phyloP scores from a whole-genome alignment of 1,139 yeast species.

The Debaryomyces coudertii region DNA sequence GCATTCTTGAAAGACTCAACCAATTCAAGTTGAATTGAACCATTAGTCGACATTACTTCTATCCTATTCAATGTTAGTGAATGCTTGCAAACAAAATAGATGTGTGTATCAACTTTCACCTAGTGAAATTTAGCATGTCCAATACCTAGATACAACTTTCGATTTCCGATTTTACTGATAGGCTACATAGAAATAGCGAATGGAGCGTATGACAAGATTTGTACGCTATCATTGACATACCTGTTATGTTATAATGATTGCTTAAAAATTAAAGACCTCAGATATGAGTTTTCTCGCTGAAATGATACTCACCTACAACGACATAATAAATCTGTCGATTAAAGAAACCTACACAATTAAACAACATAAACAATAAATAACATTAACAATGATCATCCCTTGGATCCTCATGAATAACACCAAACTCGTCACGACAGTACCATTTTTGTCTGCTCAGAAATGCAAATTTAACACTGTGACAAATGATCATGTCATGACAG shows the following conservation, averaged over 20 bases:
- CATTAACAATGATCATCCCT: not conserved
- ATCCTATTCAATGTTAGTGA: not conserved
- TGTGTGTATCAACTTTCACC: not conserved
- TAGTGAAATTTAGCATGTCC: not conserved
- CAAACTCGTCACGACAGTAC: not conserved
- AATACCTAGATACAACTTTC: not conserved
- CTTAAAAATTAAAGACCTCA: not conserved
- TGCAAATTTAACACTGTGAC: not conserved
- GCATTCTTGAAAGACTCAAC: constrained; percentile 54
- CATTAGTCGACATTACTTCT: not conserved
- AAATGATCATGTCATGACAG: not conserved
- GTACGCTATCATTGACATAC: not conserved
- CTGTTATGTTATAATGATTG: not conserved
- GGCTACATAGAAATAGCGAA: not conserved
- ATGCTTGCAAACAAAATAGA: not conserved
- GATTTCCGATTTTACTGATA: not conserved
- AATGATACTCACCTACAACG: not conserved
- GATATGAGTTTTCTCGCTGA: not conserved
- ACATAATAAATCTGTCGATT: not conserved
- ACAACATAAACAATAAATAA: constrained; percentile 1
- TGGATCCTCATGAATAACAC: not conserved
- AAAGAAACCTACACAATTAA: not conserved
- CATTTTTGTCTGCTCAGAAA: not conserved
- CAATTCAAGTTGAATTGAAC: constrained; percentile 20
- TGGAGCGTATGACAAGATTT: not conserved